phyloP scores from a whole-genome alignment of 2,329 filamentous ascomycete genomes.

The Colletotrichum aenigma region DNA sequence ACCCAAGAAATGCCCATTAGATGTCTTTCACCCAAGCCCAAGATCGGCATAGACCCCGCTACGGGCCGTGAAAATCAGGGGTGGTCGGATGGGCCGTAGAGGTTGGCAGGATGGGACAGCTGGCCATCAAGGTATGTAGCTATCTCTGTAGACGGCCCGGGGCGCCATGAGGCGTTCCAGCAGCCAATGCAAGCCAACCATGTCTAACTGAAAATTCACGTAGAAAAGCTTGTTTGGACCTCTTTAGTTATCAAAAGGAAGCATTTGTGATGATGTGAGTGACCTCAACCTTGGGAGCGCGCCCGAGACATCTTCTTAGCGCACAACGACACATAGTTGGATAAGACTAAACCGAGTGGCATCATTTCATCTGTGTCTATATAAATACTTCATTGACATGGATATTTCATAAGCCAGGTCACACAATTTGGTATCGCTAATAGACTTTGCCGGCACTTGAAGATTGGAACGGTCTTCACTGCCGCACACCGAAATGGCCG shows the following conservation, averaged over 20 bases:
- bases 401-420: not conserved
- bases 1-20: not conserved
- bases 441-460: not conserved
- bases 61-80: not conserved
- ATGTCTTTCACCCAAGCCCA: not conserved
- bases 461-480: not conserved
- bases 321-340: no score
- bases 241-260: not conserved
- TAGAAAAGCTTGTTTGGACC: not conserved
- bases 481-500: not conserved
- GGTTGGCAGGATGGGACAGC: not conserved
- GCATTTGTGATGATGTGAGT: no score
- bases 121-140: not conserved
- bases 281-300: no score
- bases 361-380: no score
- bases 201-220: not conserved
- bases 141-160: not conserved
- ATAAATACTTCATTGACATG: not conserved
- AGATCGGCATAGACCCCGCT: not conserved
- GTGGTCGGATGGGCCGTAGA: not conserved
- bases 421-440: not conserved
- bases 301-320: no score
- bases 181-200: not conserved
- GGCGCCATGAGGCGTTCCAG: not conserved
- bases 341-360: not conserved